Evolutionary conservation across 2,329 filamentous ascomycete genomes (phyloP).

Genomic region (Talaromyces pinophilus): DNA sequence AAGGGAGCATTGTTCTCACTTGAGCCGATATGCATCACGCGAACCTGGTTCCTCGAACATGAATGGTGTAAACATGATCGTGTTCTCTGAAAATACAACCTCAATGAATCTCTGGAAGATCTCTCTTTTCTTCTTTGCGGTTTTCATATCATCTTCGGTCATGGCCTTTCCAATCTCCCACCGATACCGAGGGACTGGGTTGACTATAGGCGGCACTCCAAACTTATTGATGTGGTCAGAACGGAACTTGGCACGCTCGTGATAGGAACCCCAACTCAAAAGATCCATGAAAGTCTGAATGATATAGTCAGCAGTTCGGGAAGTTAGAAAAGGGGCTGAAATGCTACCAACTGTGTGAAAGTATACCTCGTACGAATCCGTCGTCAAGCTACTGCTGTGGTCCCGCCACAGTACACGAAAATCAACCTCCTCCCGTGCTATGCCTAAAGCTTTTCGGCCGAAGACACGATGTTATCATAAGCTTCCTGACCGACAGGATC

Average conservation of each 20-base stretch:
- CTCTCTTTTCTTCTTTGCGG: background rate
- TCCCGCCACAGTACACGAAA: background rate
- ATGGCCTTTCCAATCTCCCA: background rate
- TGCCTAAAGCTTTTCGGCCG: background rate
- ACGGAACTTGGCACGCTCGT: background rate
- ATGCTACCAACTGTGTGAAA: background rate
- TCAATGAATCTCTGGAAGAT: background rate
- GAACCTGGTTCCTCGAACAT: too few species aligned
- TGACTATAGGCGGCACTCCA: background rate
- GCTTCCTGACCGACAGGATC: background rate
- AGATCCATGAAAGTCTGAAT: background rate
- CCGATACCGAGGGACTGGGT: background rate
- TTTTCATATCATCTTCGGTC: background rate
- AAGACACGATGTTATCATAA: background rate
- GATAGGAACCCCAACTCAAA: background rate
- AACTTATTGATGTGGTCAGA: background rate
- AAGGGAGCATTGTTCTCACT: too few species aligned
- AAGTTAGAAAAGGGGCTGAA: background rate
- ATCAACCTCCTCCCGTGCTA: background rate
- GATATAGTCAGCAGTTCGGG: background rate
- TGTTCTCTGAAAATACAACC: background rate
- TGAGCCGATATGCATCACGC: too few species aligned
- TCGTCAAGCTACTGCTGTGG: background rate
- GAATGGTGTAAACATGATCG: too few species aligned
- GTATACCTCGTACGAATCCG: background rate